A percentile compares a stretch with the other conserved stretches of the same genome.
phyloP scores from a whole-genome alignment of 1,284 basidiomycete genomes.

The Naganishia albida region DNA sequence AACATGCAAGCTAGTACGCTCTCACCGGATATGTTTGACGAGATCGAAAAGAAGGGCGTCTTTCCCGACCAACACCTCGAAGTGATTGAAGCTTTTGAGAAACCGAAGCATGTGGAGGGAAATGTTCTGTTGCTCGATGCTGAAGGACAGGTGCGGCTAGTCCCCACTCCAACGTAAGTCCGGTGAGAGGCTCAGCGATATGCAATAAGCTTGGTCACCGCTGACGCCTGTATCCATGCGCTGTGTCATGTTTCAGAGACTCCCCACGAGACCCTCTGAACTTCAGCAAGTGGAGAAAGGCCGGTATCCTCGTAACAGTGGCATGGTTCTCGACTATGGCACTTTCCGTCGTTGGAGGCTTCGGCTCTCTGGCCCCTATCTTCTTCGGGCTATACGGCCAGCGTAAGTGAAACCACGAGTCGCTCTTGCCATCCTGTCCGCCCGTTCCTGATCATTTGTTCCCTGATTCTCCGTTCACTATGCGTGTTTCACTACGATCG shows the following conservation, averaged over 20 bases:
- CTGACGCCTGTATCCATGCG: too few species aligned
- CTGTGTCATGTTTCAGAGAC: neutral
- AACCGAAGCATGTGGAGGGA: conserved; percentile 18
- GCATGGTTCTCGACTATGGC: conserved; percentile 28
- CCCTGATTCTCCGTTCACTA: neutral
- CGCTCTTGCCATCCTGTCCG: too few species aligned
- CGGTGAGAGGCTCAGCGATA: too few species aligned
- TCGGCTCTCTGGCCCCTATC: conserved; percentile 20
- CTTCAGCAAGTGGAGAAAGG: conserved; percentile 6
- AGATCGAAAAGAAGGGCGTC: conserved; percentile 4
- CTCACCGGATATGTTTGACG: conserved; percentile 16
- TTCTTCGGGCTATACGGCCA: conserved; percentile 23
- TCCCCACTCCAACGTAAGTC: conserved; percentile 22
- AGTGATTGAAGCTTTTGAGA: neutral
- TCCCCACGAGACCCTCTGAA: conserved; percentile 22
- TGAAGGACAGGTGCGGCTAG: conserved; percentile 12
- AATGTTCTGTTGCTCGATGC: conserved; percentile 24
- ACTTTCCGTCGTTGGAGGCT: conserved; percentile 24
- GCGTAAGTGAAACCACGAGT: conserved; percentile 18
- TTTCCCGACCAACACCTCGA: conserved; percentile 14
- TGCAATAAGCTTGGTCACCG: neutral
- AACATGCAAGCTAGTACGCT: too few species aligned
- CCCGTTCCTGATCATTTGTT: neutral
- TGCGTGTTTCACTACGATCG: neutral
- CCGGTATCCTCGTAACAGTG: conserved; percentile 17